phyloP scores from a whole-genome alignment of 306 rosid species.

The Quillaja saponaria region DNA sequence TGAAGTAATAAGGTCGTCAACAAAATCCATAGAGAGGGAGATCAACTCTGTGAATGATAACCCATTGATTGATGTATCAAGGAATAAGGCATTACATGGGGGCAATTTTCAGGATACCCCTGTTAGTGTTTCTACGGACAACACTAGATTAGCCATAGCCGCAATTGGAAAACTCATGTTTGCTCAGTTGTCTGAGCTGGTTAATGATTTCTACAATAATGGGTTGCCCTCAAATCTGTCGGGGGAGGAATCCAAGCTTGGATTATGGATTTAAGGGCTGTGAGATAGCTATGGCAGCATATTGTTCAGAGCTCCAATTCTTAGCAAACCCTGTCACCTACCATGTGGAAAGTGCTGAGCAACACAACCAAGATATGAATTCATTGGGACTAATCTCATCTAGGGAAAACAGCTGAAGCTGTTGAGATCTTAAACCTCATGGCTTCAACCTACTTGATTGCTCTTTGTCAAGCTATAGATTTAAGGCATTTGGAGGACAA shows the following conservation, averaged over 20 bases:
- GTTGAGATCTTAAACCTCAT: conserved; percentile 49
- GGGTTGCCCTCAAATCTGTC: conserved; percentile 47
- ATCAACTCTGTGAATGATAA: conserved; percentile 37
- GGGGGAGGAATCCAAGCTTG: conserved; percentile 37
- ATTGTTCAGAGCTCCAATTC: conserved; percentile 42
- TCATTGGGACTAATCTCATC: conserved; percentile 51
- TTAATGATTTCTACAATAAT: conserved; percentile 45
- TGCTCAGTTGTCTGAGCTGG: conserved; percentile 44
- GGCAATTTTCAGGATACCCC: conserved; percentile 48
- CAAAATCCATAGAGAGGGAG: conserved; percentile 48
- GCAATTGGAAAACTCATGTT: conserved; percentile 44
- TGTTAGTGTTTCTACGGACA: conserved; percentile 48
- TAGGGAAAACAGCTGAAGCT: conserved; percentile 41
- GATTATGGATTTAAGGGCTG: conserved; percentile 40
- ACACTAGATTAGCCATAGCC: conserved; percentile 47
- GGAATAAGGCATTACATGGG: conserved; percentile 49
- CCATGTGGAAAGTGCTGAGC: conserved; percentile 39
- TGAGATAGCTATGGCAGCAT: conserved; percentile 44
- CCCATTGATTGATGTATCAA: conserved; percentile 29
- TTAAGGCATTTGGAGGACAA: conserved; percentile 53
- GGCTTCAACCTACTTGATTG: conserved; percentile 40
- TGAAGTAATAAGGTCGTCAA: conserved; percentile 40
- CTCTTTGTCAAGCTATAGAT: conserved; percentile 54
- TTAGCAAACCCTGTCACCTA: conserved; percentile 48
- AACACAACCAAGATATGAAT: conserved; percentile 29